phyloP scores from a whole-genome alignment of 768 basidiomycete genomes.

The Floccularia luteovirens region DNA sequence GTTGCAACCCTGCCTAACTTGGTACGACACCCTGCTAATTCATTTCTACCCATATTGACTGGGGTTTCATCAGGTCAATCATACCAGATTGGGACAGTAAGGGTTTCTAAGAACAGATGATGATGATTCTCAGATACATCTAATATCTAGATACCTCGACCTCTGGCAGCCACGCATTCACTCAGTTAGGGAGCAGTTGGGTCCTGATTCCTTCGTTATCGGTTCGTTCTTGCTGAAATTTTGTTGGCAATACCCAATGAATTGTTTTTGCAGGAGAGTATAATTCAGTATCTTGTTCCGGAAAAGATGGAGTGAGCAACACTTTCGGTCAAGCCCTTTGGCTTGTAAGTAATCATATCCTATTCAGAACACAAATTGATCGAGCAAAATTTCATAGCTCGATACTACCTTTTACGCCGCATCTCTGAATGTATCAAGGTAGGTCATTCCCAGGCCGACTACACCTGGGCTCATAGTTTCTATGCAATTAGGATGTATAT shows the following conservation, averaged over 20 bases:
- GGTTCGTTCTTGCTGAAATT: conserved; percentile 17
- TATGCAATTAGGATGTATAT: conserved; percentile 41
- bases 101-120: conserved; percentile 4
- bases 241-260: background rate
- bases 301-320: conserved; percentile 40
- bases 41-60: background rate
- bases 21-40: conserved; percentile 15
- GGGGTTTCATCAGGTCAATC: conserved; percentile 35
- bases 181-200: conserved; percentile 36
- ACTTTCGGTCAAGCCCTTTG: conserved; percentile 50
- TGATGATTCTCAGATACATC: background rate
- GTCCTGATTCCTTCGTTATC: conserved; percentile 39
- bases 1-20: conserved; percentile 44
- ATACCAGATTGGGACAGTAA: conserved; percentile 40
- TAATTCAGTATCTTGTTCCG: conserved; percentile 48
- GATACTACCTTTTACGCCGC: conserved; percentile 41
- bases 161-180: conserved; percentile 47
- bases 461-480: too few relatives aligned
- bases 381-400: conserved; percentile 15
- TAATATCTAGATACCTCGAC: conserved; percentile 37
- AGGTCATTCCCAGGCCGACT: too few relatives aligned
- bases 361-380: background rate
- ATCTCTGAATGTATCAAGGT: conserved; percentile 42
- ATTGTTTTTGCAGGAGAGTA: conserved; percentile 32
- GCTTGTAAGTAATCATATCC: conserved; percentile 21